phyloP scores from a whole-genome alignment of 345 rosid genomes.

The Eucalyptus victrix region DNA sequence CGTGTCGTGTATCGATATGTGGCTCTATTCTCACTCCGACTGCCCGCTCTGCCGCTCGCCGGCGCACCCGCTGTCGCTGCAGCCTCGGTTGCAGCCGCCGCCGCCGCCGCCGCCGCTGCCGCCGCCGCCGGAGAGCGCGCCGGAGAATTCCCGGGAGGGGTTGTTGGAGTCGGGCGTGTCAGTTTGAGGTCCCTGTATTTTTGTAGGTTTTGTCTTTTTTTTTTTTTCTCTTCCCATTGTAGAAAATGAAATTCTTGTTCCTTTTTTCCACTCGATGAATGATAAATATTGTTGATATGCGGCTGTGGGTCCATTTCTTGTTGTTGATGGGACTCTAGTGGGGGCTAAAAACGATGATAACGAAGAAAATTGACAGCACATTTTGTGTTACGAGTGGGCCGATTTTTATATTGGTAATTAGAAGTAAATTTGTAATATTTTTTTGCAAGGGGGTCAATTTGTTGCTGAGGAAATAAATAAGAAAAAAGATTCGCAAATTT shows the following conservation, averaged over 20 bases:
- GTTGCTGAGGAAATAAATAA: background rate
- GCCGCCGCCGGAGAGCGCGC: background rate
- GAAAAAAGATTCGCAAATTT: background rate
- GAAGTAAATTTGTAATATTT: background rate
- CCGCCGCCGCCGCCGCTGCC: background rate
- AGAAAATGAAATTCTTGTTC: background rate
- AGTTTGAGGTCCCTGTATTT: background rate
- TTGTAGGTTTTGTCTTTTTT: background rate
- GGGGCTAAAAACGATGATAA: background rate
- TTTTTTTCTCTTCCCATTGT: background rate
- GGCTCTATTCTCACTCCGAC: slow-evolving; percentile 19
- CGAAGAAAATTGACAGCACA: background rate
- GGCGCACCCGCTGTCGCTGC: background rate
- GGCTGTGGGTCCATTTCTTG: background rate
- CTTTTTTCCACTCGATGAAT: background rate
- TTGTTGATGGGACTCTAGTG: background rate
- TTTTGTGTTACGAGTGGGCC: background rate
- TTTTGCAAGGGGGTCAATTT: background rate
- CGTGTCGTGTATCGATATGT: slow-evolving; percentile 29
- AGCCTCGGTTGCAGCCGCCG: background rate
- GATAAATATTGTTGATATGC: background rate
- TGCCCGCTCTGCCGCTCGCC: slow-evolving; percentile 28
- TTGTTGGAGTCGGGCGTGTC: background rate
- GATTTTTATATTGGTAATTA: background rate
- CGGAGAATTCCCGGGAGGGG: slow-evolving; percentile 7